phyloP scores from a whole-genome alignment of 805 yeast genomes.

The Candida andamanensis region DNA sequence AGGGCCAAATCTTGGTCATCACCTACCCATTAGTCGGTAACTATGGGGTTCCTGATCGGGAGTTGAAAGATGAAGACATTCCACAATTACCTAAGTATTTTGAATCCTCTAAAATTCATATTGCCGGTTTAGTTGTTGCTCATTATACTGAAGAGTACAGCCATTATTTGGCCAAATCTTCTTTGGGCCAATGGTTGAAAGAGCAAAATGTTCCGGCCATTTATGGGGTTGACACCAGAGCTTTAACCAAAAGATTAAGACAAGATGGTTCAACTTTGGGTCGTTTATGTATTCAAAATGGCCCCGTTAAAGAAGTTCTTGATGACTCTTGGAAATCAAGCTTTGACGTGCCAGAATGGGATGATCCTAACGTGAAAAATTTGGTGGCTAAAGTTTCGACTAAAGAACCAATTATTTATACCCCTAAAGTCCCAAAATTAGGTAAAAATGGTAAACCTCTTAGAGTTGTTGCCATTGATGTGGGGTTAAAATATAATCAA shows the following conservation, averaged over 20 bases:
- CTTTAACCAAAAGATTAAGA: slow-evolving; percentile 89
- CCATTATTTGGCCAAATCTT: slow-evolving; percentile 87
- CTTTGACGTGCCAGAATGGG: slow-evolving; percentile 81
- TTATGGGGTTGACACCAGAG: slow-evolving; percentile 96
- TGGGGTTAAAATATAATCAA: slow-evolving; percentile 97
- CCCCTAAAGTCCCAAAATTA: slow-evolving; percentile 52
- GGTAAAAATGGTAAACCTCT: slow-evolving; percentile 71
- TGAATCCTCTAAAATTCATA: slow-evolving; percentile 87
- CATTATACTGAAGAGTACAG: slow-evolving; percentile 95
- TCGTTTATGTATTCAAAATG: slow-evolving; percentile 65
- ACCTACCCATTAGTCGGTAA: slow-evolving; percentile 97
- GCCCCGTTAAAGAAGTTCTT: slow-evolving; percentile 24
- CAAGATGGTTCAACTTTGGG: slow-evolving; percentile 91
- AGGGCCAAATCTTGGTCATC: slow-evolving; percentile 94
- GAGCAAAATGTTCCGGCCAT: slow-evolving; percentile 91
- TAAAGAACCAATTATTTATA: slow-evolving; percentile 68
- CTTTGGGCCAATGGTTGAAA: slow-evolving; percentile 90
- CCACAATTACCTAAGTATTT: slow-evolving; percentile 83
- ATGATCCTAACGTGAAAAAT: slow-evolving; percentile 86
- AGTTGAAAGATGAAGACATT: slow-evolving; percentile 56
- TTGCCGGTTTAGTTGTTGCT: slow-evolving; percentile 95
- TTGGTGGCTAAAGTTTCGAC: slow-evolving; percentile 88
- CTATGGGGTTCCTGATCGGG: slow-evolving; percentile 96
- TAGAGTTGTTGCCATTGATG: slow-evolving; percentile 87
- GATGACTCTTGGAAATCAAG: slow-evolving; percentile 49